Percentiles rank a stretch among this genome's conserved stretches.
Conservation (phyloP, 805 yeast species). For the Yamadazyma laniorum region DNA sequence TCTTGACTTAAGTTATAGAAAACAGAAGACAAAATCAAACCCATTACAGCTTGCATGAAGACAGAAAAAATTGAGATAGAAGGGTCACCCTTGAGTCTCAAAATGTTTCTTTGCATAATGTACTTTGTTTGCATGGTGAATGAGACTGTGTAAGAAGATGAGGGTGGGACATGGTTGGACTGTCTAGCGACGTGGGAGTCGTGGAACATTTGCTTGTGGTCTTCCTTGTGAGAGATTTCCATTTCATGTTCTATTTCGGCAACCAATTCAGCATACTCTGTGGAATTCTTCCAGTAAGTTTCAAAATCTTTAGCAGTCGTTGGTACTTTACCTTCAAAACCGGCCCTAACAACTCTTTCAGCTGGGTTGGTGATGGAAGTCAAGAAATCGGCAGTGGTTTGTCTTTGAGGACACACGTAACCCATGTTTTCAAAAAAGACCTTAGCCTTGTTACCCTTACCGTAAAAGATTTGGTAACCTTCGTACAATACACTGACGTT, state of each 20-base stretch:
- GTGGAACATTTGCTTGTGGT: conserved; percentile 2
- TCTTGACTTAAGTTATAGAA: conserved; percentile 49
- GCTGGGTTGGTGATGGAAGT: conserved; percentile 65
- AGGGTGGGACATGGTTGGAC: conserved; percentile 3
- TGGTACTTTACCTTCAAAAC: conserved; percentile 52
- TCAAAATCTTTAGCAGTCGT: conserved; percentile 56
- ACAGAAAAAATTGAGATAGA: conserved; percentile 6
- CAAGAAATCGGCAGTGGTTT: conserved; percentile 65
- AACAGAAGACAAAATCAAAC: conserved; percentile 59
- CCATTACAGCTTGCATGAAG: conserved; percentile 18
- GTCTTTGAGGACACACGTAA: conserved; percentile 56
- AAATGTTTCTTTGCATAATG: conserved; percentile 8
- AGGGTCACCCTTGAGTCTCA: conserved; percentile 8
- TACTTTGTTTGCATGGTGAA: conserved; percentile 9
- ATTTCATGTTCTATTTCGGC: conserved; percentile 43
- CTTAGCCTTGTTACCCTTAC: conserved; percentile 41
- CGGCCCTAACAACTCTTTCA: conserved; percentile 51
- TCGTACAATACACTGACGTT: conserved; percentile 45
- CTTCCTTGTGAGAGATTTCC: conserved; percentile 16
- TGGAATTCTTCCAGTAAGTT: conserved; percentile 54
- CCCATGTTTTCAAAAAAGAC: conserved; percentile 59
- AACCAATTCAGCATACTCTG: conserved; percentile 43
- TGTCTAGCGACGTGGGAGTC: conserved; percentile 8
- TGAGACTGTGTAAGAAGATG: conserved; percentile 7
- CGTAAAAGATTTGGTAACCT: conserved; percentile 47